Evolutionary conservation across 169 alveolate species (phyloP).

Genomic region (Sarcocystis neurona): DNA sequence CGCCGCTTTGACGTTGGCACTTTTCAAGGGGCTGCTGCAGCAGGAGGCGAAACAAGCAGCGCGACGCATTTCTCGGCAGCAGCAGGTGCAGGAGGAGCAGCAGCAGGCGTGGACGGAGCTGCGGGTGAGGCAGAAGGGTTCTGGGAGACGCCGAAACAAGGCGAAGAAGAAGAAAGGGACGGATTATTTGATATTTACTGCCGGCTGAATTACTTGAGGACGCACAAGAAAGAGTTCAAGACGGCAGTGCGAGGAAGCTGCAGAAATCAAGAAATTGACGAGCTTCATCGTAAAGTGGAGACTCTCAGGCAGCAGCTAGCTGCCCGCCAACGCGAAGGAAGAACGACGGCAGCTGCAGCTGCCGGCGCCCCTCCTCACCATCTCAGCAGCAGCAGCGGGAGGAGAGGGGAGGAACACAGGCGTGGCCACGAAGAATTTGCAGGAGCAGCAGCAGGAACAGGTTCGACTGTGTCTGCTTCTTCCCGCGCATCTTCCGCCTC

Average conservation of each 20-base stretch:
- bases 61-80: not conserved
- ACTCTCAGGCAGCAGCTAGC: not conserved
- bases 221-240: slow-evolving; percentile 7
- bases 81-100: slow-evolving; percentile 34
- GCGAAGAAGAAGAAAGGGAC: not conserved
- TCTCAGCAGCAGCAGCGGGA: too few relatives aligned
- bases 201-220: slow-evolving; percentile 2
- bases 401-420: not conserved
- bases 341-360: too few relatives aligned
- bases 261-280: not conserved
- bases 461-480: too few relatives aligned
- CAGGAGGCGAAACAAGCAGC: not conserved
- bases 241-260: not conserved
- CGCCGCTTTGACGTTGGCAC: too few relatives aligned
- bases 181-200: slow-evolving; percentile 16
- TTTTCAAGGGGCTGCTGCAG: too few relatives aligned
- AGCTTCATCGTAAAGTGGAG: not conserved
- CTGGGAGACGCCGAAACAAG: not conserved
- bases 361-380: too few relatives aligned
- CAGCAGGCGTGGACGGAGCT: slow-evolving; percentile 41
- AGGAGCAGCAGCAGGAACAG: too few relatives aligned
- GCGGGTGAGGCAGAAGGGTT: slow-evolving; percentile 44
- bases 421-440: not conserved
- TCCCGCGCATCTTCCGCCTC: too few relatives aligned
- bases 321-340: too few relatives aligned